phyloP scores from a whole-genome alignment of 768 basidiomycete species.

The Piloderma croceum region DNA sequence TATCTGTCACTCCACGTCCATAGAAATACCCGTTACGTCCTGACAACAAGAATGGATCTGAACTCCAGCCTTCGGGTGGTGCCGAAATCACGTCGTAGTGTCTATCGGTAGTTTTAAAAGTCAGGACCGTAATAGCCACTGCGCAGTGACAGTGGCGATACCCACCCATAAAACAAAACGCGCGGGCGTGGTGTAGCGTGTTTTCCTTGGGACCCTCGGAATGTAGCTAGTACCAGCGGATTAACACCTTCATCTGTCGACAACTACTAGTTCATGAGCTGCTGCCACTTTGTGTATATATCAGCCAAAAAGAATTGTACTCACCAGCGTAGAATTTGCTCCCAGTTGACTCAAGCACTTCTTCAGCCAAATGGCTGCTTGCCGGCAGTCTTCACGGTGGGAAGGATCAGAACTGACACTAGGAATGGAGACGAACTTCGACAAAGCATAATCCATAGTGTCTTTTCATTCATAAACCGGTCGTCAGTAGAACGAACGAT shows the following conservation, averaged over 20 bases:
- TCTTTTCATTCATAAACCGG: constrained; percentile 34
- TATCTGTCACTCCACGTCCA: constrained; percentile 87
- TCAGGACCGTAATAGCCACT: neutral
- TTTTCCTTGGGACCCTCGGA: constrained; percentile 61
- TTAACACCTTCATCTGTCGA: constrained; percentile 72
- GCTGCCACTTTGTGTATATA: no score
- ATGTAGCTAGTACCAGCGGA: constrained; percentile 87
- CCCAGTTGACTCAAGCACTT: constrained; percentile 87
- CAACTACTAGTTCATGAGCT: constrained; percentile 40
- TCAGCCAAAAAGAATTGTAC: constrained; percentile 14
- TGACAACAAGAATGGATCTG: constrained; percentile 76
- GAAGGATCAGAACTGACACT: constrained; percentile 69
- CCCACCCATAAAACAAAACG: constrained; percentile 86
- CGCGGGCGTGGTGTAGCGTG: constrained; percentile 49
- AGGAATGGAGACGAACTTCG: constrained; percentile 81
- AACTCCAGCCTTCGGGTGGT: constrained; percentile 65
- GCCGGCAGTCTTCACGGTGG: constrained; percentile 83
- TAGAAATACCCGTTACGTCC: constrained; percentile 88
- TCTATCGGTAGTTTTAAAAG: constrained; percentile 29
- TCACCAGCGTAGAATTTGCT: constrained; percentile 70
- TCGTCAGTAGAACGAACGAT: neutral
- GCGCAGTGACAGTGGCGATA: constrained; percentile 1
- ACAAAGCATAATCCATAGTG: constrained; percentile 70
- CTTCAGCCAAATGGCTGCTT: constrained; percentile 89
- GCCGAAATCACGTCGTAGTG: constrained; percentile 98